Evolutionary conservation across 495 filamentous ascomycete species (phyloP), one percentile per base, ranked within the genome.

Genomic region (Lophium mytilinum): DNA sequence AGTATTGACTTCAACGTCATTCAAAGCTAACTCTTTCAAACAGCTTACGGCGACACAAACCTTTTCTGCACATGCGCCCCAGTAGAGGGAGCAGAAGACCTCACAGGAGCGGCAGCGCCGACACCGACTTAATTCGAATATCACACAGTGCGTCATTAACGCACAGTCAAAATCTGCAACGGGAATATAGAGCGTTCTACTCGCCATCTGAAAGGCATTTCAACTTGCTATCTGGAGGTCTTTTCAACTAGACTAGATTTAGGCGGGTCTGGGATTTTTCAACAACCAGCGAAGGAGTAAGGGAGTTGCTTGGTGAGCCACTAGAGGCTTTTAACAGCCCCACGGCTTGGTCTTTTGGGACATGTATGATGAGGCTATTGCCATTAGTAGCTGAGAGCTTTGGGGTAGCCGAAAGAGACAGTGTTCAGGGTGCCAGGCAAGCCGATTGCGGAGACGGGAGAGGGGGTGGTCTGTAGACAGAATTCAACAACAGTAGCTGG

Each of bases 61-160:
- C 81, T 96, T 55, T 95, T 96, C 78, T 95, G 90, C 72, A 95
- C 90, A 11, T 98, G 93, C 70, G 84, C 86, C 30, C 92, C 94
- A 0, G 89, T 96, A 10, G 85, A 88, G 65, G 74, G 80, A 47
- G 78, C 71, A 12, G 69, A 73, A 9, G 71, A 64, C 19, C 64
- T 73, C 30, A 71, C 68, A 19, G 69, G 71, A 15, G 55, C 56
- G 9, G 70, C 64, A 11, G 69, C 71, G n/a, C 69, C 72, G 34
- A 58, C 52, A 35, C 64, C 69, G 14, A 74, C 68, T 74, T 48
- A 69, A 41, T 17, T 41, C 2, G 39, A 41, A 2, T 17, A 14
- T 14, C 17, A 41, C 39, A 41, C 39, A 30, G 24, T 30, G 24
- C 39, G 17, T 41, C 39, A 3, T 14, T 14, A 1, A 41, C 2